Evolutionary conservation across 768 basidiomycete species (phyloP), one percentile per base, ranked within the genome.

Genomic region (Grammothele lineata): DNA sequence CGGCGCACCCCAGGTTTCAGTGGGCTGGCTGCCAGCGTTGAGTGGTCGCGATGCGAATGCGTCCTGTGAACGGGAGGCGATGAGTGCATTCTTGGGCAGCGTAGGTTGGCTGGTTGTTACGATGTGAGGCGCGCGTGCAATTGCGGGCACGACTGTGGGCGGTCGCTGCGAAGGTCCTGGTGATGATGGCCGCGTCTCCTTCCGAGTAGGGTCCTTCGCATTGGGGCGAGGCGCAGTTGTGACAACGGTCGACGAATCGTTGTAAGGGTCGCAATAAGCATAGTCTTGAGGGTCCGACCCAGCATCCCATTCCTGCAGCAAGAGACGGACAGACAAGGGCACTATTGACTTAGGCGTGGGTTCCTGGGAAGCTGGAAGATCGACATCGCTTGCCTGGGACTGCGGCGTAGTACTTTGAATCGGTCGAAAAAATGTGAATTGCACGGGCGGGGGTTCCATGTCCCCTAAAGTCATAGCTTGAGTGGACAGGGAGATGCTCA

Each of bases 281-380:
- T 78, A 83, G 5, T 71, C 59, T 2, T 68, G 62, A 3, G 79
- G 77, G 61, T 80, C 68, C 2, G 66, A 53, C 11, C 83, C 80
- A 19, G 77, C 50, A 40, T 77, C 71, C 88, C 88, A 91, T 35
- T 85, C 83, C 46, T 75, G 72, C 45, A 91, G 62, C 33, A 91
- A 70, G 18, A 82, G 68, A 23, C 82, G 72, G 9, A 84, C 80
- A 3, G 83, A 83, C 3, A 72, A 62, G 0, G 59, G 65, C 17
- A 30, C 27, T 30, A n/a, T n/a, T n/a, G n/a, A n/a, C n/a, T n/a
- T n/a, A n/a, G n/a, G n/a, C n/a, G n/a, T n/a, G n/a, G n/a, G n/a
- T 32, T 15, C 30, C 8, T 8, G 30, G 30, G 73, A 53, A 22
- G 54, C 48, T 11, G 48, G 53, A 25, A 18, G 26, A 36, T 5